phyloP scores from a whole-genome alignment of 2,329 filamentous ascomycete genomes.

The Beauveria brongniartii region DNA sequence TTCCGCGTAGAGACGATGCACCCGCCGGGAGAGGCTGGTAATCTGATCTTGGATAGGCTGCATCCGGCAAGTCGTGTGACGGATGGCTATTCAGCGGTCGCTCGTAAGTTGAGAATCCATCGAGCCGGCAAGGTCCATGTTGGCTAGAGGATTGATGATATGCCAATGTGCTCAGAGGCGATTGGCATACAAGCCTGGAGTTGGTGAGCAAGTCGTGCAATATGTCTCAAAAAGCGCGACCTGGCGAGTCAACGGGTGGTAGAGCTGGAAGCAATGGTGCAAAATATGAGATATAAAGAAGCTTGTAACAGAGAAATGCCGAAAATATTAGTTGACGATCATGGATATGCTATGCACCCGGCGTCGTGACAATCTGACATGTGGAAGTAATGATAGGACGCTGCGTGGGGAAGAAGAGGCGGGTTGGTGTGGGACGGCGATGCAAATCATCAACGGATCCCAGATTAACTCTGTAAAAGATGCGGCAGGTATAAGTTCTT shows the following conservation, averaged over 20 bases:
- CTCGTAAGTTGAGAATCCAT: slow-evolving; percentile 1
- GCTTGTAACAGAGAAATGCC: neutral
- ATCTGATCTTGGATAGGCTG: slow-evolving; percentile 4
- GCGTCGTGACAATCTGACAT: slow-evolving; percentile 1
- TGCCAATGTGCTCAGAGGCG: neutral
- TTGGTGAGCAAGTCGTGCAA: too few species aligned
- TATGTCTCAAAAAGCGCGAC: too few species aligned
- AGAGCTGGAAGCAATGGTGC: neutral
- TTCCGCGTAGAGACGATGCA: neutral
- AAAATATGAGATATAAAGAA: too few species aligned
- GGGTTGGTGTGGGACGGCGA: neutral
- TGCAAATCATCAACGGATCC: neutral
- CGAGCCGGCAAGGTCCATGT: neutral
- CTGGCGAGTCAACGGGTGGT: too few species aligned
- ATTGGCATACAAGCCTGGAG: too few species aligned
- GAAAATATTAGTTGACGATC: neutral
- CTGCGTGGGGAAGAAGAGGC: neutral
- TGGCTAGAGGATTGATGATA: neutral
- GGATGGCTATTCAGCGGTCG: slow-evolving; percentile 7
- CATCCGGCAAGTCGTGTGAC: neutral
- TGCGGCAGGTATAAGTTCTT: too few species aligned
- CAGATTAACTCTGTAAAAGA: too few species aligned
- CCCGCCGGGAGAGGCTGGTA: neutral
- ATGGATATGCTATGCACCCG: neutral
- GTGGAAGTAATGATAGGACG: slow-evolving; percentile 5